These are phyloP conservation scores for Calonectria crousiana DNA, from an alignment of 2,329 filamentous ascomycete genomes.

Conservation along the genomic window DNA sequence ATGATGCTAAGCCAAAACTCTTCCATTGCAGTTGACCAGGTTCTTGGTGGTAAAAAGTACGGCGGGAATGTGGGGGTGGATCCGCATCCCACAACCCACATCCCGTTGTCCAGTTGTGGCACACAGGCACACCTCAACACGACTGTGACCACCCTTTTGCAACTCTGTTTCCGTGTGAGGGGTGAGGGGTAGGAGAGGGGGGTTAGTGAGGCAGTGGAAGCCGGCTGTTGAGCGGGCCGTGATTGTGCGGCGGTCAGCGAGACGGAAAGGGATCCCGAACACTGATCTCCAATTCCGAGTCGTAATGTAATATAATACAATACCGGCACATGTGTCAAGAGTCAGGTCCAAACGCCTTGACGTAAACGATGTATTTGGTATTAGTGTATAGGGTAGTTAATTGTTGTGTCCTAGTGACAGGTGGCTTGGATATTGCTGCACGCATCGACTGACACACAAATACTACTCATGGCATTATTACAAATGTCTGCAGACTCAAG, in stretches of 20 bases:
- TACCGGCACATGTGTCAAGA: not conserved
- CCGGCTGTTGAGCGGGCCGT: not conserved
- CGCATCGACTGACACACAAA: not conserved
- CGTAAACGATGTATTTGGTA: not conserved
- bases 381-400: not conserved
- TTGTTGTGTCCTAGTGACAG: not conserved
- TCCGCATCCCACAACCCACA: constrained; percentile 5
- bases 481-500: not conserved
- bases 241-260: not conserved
- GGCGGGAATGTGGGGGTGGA: not conserved
- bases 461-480: not conserved
- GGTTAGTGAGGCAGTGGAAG: not conserved
- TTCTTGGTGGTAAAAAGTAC: not conserved
- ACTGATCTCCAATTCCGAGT: not conserved
- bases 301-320: not conserved
- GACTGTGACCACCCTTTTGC: not conserved
- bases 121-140: not conserved
- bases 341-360: not conserved
- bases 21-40: not conserved
- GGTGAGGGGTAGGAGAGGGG: not conserved
- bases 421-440: not conserved
- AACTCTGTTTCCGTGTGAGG: not conserved
- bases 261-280: not conserved
- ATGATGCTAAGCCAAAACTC: not conserved
- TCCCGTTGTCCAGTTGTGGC: constrained; percentile 12